Evolutionary conservation across 1,284 basidiomycete species (phyloP).

Genomic region (Malassezia pachydermatis): DNA sequence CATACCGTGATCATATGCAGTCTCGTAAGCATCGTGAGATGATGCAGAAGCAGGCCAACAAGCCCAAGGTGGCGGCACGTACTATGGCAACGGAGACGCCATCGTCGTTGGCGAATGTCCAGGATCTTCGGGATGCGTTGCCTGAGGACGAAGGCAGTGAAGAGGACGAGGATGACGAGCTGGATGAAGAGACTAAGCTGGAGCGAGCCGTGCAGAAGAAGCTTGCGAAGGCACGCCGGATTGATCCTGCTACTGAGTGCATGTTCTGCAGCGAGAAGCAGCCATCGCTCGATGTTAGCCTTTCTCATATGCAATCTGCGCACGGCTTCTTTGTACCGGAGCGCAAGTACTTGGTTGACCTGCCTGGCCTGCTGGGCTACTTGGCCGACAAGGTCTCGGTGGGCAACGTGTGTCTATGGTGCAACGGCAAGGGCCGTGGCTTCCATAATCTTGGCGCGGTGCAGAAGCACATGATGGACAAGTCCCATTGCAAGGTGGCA

Average conservation of each 20-base stretch:
- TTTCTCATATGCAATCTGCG: constrained; percentile 71
- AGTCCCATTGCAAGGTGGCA: constrained; percentile 79
- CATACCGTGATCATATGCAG: constrained; percentile 72
- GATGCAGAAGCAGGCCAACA: constrained; percentile 53
- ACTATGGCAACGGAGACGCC: constrained; percentile 6
- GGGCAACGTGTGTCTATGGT: constrained; percentile 85
- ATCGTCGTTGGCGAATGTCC: constrained; percentile 10
- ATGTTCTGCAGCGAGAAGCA: constrained; percentile 66
- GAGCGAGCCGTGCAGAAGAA: constrained; percentile 36
- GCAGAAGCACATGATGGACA: constrained; percentile 46
- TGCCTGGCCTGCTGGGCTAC: constrained; percentile 69
- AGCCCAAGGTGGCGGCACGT: not conserved
- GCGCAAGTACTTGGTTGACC: constrained; percentile 75
- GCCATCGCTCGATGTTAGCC: constrained; percentile 58
- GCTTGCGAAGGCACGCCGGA: constrained; percentile 34
- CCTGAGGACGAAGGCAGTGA: constrained; percentile 18
- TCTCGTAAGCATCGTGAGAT: constrained; percentile 85
- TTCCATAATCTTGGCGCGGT: constrained; percentile 36
- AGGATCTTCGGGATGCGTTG: constrained; percentile 19
- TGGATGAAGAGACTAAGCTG: constrained; percentile 37
- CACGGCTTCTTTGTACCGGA: constrained; percentile 98
- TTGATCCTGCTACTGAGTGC: constrained; percentile 37
- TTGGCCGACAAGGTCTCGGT: constrained; percentile 88
- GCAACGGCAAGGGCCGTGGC: constrained; percentile 49
- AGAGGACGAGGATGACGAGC: constrained; percentile 34